Evolutionary conservation across 2,329 filamentous ascomycete genomes (phyloP), one percentile per base, ranked within the genome.

Genomic region (Colletotrichum aenigma): DNA sequence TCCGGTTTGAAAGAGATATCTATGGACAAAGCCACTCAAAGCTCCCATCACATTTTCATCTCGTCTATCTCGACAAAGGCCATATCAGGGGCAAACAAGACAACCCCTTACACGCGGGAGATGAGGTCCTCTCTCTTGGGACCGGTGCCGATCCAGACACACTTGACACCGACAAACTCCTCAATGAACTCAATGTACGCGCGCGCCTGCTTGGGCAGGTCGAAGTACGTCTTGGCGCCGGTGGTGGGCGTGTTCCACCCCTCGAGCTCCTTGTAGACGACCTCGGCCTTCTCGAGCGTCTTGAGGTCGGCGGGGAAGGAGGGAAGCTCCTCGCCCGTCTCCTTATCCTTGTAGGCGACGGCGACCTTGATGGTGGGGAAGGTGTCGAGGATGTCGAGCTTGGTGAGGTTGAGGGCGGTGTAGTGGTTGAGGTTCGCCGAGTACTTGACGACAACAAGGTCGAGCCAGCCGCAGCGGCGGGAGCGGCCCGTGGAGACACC

Each of bases 361-460:
- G 94, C 94, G 66, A 95, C 88, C 83, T 96, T 94, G 85, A 97
- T 90, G 80, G 92, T 93, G 12, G 91, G 88, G 82, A 98, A 95
- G 36, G 91, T 91, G 82, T 96, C 94, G 18, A 96, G 88, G 48
- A 95, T 89, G 79, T 95, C 93, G 26, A 94, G 89, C 84, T 91
- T 92, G 16, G 89, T 92, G 55, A 92, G 81, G 80, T 92, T 92
- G 68, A 92, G 82, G 60, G 87, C 84, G 1, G 91, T 92, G 85
- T 94, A 94, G 85, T 93, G 89, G 85, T 94, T 94, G 82, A 94
- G 87, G 62, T 88, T 85, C 76, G 80, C 78, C 30, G 83, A 92
- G 86, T 93, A 94, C 82, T 93, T 93, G 77, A 94, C 84, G 8
- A 94, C 89, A 38, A 94, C 92, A 7, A 95, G 88, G 79, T 79